Conservation (phyloP, 108 stramenopile species). For the Ochromonas danica region DNA sequence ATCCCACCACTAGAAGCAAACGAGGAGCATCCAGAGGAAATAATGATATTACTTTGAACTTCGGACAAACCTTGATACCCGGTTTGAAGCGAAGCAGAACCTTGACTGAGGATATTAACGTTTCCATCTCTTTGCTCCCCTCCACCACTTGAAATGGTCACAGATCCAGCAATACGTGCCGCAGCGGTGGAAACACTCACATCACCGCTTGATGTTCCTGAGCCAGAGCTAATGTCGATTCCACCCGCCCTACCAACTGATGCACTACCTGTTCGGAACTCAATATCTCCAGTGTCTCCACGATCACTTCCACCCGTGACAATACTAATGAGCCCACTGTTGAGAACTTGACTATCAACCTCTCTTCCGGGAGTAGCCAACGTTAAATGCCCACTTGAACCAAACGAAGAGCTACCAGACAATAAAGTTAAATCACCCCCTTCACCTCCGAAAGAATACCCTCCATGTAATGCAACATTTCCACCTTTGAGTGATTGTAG, state of each 20-base stretch:
- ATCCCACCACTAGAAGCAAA: not conserved
- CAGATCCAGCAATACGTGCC: not conserved
- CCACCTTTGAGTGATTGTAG: not conserved
- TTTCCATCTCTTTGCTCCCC: not conserved
- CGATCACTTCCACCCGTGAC: not conserved
- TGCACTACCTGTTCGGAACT: not conserved
- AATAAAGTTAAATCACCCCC: constrained; percentile 20
- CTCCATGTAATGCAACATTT: not conserved
- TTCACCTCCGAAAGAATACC: not conserved
- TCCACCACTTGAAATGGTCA: not conserved
- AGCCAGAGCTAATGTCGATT: constrained; percentile 11
- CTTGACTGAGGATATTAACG: not conserved
- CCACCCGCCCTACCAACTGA: not conserved
- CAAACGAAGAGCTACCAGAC: not conserved
- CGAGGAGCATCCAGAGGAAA: not conserved
- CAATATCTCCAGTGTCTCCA: not conserved
- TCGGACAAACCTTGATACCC: not conserved
- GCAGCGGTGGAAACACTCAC: not conserved
- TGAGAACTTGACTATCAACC: too few relatives aligned
- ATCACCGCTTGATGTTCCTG: not conserved
- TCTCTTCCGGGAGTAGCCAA: too few relatives aligned
- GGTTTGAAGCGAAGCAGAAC: not conserved
- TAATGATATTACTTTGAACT: not conserved
- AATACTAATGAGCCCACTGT: too few relatives aligned
- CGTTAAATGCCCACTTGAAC: not conserved